A percentile compares a stretch with the other conserved stretches of the same genome.
phyloP scores from a whole-genome alignment of 140 eudicot genomes.

The Flaveria floridana region DNA sequence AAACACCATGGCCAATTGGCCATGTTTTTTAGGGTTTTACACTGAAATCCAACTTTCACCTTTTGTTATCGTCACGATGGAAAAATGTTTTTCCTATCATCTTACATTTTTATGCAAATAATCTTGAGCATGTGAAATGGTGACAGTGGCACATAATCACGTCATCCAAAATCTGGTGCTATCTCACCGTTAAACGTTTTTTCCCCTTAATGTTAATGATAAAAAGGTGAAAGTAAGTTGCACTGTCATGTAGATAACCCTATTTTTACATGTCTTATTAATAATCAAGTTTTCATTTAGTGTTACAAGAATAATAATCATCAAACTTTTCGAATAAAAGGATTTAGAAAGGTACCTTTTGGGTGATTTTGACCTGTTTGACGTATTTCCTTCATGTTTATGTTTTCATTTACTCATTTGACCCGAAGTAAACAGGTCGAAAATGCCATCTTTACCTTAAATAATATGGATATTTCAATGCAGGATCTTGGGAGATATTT shows the following conservation, averaged over 20 bases:
- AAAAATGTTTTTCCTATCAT: background rate
- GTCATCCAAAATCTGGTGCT: background rate
- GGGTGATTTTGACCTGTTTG: background rate
- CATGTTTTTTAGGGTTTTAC: background rate
- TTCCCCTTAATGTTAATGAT: background rate
- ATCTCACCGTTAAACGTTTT: background rate
- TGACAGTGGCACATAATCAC: background rate
- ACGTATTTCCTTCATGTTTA: background rate
- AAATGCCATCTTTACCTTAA: background rate
- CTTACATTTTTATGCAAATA: background rate
- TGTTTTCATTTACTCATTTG: background rate
- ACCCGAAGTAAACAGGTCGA: background rate
- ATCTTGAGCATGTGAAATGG: background rate
- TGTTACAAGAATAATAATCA: background rate
- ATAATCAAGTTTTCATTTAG: too few species aligned
- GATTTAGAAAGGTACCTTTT: background rate
- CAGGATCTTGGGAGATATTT: constrained; percentile 86
- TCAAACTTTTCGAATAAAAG: background rate
- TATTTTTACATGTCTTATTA: too few species aligned
- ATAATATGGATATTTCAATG: constrained; percentile 18
- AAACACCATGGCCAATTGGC: background rate
- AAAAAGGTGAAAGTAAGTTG: background rate
- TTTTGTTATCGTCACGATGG: background rate
- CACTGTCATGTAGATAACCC: background rate
- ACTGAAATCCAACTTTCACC: background rate